Evolutionary conservation across 2,329 filamentous ascomycete species (phyloP).

Genomic region (Aspergillus sp.): DNA sequence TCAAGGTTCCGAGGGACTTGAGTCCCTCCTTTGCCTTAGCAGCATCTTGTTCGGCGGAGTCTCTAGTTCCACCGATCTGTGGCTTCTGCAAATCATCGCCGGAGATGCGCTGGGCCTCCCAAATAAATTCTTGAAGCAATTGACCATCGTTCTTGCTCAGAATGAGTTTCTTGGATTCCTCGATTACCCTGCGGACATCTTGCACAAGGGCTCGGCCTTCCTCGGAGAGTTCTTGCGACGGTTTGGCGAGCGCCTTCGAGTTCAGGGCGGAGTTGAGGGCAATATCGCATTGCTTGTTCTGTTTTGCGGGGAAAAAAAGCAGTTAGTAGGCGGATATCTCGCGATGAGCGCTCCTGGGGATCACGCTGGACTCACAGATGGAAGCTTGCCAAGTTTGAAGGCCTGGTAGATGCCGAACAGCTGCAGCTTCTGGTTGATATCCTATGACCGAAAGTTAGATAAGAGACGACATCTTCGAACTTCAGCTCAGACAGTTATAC

Average conservation of each 20-base stretch:
- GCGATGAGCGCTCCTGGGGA: neutral
- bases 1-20: constrained; percentile 79
- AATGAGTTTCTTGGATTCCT: constrained; percentile 79
- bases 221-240: constrained; percentile 72
- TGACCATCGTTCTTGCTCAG: constrained; percentile 95
- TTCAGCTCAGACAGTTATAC: constrained; percentile 25
- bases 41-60: constrained; percentile 76
- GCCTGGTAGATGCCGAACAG: constrained; percentile 86
- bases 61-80: constrained; percentile 69
- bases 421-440: constrained; percentile 92
- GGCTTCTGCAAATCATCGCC: constrained; percentile 62
- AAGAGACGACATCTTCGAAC: constrained; percentile 17
- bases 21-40: constrained; percentile 81
- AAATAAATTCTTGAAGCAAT: constrained; percentile 93
- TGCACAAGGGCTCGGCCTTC: constrained; percentile 78
- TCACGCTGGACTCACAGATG: constrained; percentile 69
- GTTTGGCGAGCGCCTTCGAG: constrained; percentile 67
- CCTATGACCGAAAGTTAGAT: constrained; percentile 30
- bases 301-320: neutral
- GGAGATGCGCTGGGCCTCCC: constrained; percentile 78
- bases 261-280: constrained; percentile 84
- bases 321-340: constrained; percentile 1
- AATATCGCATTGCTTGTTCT: constrained; percentile 95
- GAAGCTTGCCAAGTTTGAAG: constrained; percentile 85
- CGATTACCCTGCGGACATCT: constrained; percentile 77